phyloP scores from a whole-genome alignment of 2,329 filamentous ascomycete species.

The Erysiphe pulchra region DNA sequence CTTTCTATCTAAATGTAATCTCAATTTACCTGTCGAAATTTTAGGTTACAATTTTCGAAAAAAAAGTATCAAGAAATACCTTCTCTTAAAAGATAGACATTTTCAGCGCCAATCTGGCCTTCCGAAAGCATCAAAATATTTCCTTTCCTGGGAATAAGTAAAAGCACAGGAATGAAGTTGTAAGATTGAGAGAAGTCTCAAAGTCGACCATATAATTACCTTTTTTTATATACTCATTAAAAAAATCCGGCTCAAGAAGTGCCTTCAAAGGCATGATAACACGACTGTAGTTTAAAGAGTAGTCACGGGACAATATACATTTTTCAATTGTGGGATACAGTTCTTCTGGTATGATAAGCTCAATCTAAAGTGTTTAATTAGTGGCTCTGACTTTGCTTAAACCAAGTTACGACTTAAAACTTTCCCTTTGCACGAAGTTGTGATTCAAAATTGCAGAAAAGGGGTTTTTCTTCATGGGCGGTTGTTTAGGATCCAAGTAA shows the following conservation, averaged over 20 bases:
- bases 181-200: not conserved
- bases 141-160: slow-evolving; percentile 20
- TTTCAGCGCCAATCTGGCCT: slow-evolving; percentile 42
- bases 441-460: slow-evolving; percentile 43
- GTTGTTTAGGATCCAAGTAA: slow-evolving; percentile 44
- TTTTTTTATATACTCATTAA: slow-evolving; percentile 59
- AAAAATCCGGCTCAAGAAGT: slow-evolving; percentile 49
- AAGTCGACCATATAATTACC: slow-evolving; percentile 2
- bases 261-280: slow-evolving; percentile 49
- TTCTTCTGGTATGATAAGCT: slow-evolving; percentile 47
- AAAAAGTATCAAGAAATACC: slow-evolving; percentile 21
- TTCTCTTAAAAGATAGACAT: slow-evolving; percentile 42
- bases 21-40: slow-evolving; percentile 31
- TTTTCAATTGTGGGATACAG: slow-evolving; percentile 26
- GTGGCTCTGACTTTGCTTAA: not conserved
- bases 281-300: slow-evolving; percentile 29
- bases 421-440: slow-evolving; percentile 42
- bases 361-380: slow-evolving; percentile 20
- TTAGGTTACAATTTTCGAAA: not conserved
- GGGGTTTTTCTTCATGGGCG: slow-evolving; percentile 47
- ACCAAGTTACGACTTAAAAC: slow-evolving; percentile 1
- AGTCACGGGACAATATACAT: slow-evolving; percentile 20
- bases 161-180: slow-evolving; percentile 1
- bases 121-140: slow-evolving; percentile 66
- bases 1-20: slow-evolving; percentile 54